phyloP scores from a whole-genome alignment of 306 rosid species.

The Arachis stenosperma region DNA sequence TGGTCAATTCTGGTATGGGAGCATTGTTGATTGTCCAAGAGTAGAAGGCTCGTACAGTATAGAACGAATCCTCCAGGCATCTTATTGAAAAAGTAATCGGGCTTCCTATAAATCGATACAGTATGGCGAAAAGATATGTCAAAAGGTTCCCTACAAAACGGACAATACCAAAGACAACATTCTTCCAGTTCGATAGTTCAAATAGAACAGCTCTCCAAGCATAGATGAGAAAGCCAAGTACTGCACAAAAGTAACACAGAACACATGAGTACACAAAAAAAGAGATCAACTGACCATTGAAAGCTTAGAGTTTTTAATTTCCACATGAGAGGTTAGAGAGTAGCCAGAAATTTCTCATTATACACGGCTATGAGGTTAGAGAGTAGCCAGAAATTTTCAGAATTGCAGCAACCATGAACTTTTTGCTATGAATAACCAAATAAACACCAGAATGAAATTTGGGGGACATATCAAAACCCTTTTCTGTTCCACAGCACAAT shows the following conservation, averaged over 20 bases:
- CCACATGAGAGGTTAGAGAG: not conserved
- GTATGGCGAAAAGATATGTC: slow-evolving; percentile 59
- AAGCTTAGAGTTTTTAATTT: slow-evolving; percentile 11
- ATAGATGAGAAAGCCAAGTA: slow-evolving; percentile 69
- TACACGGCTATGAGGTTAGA: too few relatives aligned
- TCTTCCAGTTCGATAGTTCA: slow-evolving; percentile 85
- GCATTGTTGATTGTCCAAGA: slow-evolving; percentile 74
- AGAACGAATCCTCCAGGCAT: slow-evolving; percentile 62
- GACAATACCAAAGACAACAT: slow-evolving; percentile 48
- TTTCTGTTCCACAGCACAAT: not conserved
- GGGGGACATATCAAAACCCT: not conserved
- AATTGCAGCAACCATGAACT: slow-evolving; percentile 2
- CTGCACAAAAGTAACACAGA: slow-evolving; percentile 51
- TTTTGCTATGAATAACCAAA: not conserved
- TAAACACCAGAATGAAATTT: too few relatives aligned
- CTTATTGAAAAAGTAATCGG: slow-evolving; percentile 71
- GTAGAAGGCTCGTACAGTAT: slow-evolving; percentile 67
- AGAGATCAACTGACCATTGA: not conserved
- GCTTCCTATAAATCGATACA: slow-evolving; percentile 72
- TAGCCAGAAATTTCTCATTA: too few relatives aligned
- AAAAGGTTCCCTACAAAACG: slow-evolving; percentile 60
- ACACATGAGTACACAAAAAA: slow-evolving; percentile 17
- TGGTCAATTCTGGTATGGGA: slow-evolving; percentile 68
- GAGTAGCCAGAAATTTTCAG: not conserved
- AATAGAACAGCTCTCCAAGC: slow-evolving; percentile 93